Base-by-base conservation (phyloP, 1,139 yeast species). In the Citeromyces hawaiiensis region DNA sequence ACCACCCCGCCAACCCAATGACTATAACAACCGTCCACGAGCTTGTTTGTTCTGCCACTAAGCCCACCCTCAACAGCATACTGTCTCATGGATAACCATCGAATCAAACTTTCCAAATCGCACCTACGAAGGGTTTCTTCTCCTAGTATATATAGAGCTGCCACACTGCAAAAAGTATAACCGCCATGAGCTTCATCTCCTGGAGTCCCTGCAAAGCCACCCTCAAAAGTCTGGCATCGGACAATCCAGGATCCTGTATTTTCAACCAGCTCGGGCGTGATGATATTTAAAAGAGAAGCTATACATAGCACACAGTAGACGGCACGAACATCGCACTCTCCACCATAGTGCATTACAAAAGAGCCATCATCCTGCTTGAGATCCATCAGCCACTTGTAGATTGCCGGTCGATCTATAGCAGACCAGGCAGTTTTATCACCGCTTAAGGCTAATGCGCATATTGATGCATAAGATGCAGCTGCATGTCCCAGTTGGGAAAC, bases 171-270 rank as follows among this genome's bases (percentile, higher is more conserved):
- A 54, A 73, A 93, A 0, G 97, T 76, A 56, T 91, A 91, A 0
- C 98, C 99, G 2, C 97, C 98, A 55, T 93, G 99, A 0, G 97
- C 97, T 56, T 93, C 99, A 39, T 83, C 79, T 8, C 61, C 62
- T 0, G 94, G 88, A 9, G 67, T 64, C 1, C 94, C 95, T 1
- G 91, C 83, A 59, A 88, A 83, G 0, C 98, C 98, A 18, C 99
- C 98, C 59, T 93, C 98, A 56, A 72, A 88, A 0, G 94, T 83
- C 57, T 91, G 98, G 50, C 96, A 86, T 9, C 54, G 48, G 1
- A 61, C 49, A n/a, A 91, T 49, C 78, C 88, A 91, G 9, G 67
- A 69, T 1, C 64, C 64, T 0, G 76, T 68, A 10, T 72, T 73
- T 11, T 60, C 61, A 1, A 60, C 48, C n/a, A 91, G 59, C 43